Evolutionary conservation across 2,329 filamentous ascomycete genomes (phyloP).

Genomic region (Exophiala sp.): DNA sequence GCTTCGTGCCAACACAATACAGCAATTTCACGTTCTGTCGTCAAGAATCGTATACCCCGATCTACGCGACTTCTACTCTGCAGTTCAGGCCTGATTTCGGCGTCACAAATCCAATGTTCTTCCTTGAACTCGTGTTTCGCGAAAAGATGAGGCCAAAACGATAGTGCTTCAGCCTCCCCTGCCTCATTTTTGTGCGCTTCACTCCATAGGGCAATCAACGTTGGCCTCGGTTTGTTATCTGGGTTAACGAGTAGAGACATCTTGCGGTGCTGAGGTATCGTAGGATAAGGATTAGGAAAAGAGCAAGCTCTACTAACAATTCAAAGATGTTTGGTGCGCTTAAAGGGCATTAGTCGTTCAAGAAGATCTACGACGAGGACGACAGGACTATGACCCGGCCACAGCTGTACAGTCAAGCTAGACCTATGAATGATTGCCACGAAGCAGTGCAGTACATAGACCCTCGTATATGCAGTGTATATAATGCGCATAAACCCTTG

Average conservation of each 20-base stretch:
- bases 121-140: slow-evolving; percentile 1
- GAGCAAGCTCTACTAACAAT: too few species aligned
- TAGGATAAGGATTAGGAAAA: too few species aligned
- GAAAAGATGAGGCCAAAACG: slow-evolving; percentile 1
- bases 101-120: not conserved
- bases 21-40: not conserved
- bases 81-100: not conserved
- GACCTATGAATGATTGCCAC: too few species aligned
- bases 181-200: not conserved
- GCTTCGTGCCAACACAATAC: not conserved
- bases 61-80: not conserved
- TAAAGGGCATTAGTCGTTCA: too few species aligned
- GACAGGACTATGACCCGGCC: too few species aligned
- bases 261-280: too few species aligned
- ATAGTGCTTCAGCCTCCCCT: not conserved
- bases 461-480: too few species aligned
- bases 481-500: too few species aligned
- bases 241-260: not conserved
- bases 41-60: not conserved
- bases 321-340: too few species aligned
- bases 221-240: not conserved
- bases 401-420: too few species aligned
- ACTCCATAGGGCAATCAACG: not conserved
- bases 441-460: too few species aligned
- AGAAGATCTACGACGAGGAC: too few species aligned